phyloP scores from a whole-genome alignment of 1,139 yeast genomes.

The Yamadazyma trypodendri region DNA sequence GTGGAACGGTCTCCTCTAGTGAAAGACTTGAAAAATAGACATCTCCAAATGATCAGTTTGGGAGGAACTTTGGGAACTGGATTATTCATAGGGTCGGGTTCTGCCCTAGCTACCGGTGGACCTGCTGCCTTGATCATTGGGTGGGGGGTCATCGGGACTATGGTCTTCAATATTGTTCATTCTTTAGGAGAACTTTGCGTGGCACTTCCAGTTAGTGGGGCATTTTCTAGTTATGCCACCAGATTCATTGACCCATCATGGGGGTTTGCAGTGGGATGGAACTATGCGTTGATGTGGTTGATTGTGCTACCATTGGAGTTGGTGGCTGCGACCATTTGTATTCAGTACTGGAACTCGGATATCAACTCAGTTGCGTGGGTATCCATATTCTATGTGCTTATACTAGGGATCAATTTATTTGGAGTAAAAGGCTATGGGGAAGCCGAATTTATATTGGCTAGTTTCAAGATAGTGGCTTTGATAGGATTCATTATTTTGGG shows the following conservation, averaged over 20 bases:
- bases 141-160: constrained; percentile 63
- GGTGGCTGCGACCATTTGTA: constrained; percentile 73
- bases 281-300: constrained; percentile 78
- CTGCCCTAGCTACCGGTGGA: constrained; percentile 68
- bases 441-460: constrained; percentile 63
- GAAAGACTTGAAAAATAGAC: constrained; percentile 46
- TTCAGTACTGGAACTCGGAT: constrained; percentile 58
- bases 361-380: constrained; percentile 67
- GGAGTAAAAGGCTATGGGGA: constrained; percentile 78
- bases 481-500: constrained; percentile 65
- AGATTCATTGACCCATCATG: constrained; percentile 72
- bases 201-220: constrained; percentile 76
- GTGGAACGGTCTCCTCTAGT: constrained; percentile 34
- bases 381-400: constrained; percentile 59
- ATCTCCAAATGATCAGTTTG: constrained; percentile 62
- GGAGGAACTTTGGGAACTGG: constrained; percentile 73
- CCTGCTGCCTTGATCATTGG: constrained; percentile 77
- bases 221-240: constrained; percentile 70
- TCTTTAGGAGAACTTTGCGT: constrained; percentile 87
- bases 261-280: constrained; percentile 82
- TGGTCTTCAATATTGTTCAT: constrained; percentile 74
- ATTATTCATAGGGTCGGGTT: constrained; percentile 72
- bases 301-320: constrained; percentile 73
- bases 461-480: constrained; percentile 60
- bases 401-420: constrained; percentile 57